Base-by-base conservation (phyloP, 179 eudicot species). In the Beta macrorhiza region DNA sequence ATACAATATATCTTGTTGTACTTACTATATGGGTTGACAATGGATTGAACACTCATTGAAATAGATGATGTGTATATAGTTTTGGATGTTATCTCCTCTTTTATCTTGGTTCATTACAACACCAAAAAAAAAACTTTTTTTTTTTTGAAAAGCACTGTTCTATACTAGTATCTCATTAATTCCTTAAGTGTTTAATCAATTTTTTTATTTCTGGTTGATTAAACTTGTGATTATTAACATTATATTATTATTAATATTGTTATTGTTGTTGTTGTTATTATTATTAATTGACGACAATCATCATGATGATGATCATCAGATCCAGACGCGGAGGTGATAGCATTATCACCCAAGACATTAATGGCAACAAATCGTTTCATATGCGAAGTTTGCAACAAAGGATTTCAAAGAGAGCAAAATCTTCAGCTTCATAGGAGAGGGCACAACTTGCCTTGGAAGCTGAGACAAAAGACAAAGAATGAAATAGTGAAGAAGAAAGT, bases 321-420 rank as follows among this genome's bases (percentile, higher is more conserved):
- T 83, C 88, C 88, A 64, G 88, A 84, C 72, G 88, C 88, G 0
- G 88, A 86, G 75, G 86, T 86, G 75, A 83, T 86, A 68, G 88
- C 88, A 0, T 14, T 86, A 16, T 83, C 88, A 7, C 88, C 88
- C 2, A 86, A 81, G 82, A 83, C 86, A 2, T 78, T 86, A 65
- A 86, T 86, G 86, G 88, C 88, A 0, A 86, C 88, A 2, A 86
- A 86, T 62, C 77, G 86, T 9, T 86, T 86, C 83, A 84, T 83
- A 13, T 86, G 88, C 47, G 88, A 86, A 58, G 86, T 86, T 4
- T 86, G 88, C 73, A 86, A 86, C 81, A 86, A 86, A 72, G 88
- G 88, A 6, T 86, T 86, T 37, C 88, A 86, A 78, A 83, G 88
- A 8, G 88, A 86, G 25, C 88, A 86, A 42, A 86, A 86, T 59